phyloP scores from a whole-genome alignment of 1,284 basidiomycete genomes.

The Cutaneotrichosporon dermatis region DNA sequence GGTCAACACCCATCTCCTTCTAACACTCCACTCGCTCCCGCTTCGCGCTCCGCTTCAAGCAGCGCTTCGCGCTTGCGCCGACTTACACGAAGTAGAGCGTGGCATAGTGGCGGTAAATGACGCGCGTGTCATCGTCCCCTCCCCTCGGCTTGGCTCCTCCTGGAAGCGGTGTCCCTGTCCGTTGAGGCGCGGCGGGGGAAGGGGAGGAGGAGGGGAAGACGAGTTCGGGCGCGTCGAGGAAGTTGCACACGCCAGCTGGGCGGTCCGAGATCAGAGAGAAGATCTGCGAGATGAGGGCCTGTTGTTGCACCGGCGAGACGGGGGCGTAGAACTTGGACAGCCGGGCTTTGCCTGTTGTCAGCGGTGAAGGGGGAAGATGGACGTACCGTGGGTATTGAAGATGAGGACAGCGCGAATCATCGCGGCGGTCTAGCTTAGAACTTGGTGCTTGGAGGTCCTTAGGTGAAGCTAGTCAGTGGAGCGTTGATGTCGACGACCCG shows the following conservation, averaged over 20 bases:
- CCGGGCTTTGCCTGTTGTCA: slow-evolving; percentile 86
- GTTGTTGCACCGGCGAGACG: slow-evolving; percentile 66
- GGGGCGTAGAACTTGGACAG: slow-evolving; percentile 95
- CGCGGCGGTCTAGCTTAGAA: background rate
- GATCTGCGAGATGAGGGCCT: slow-evolving; percentile 68
- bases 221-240: slow-evolving; percentile 84
- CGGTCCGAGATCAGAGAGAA: slow-evolving; percentile 75
- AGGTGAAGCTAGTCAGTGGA: no score
- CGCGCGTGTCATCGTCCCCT: slow-evolving; percentile 45
- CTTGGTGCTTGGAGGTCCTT: no score
- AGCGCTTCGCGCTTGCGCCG: no score
- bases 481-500: no score
- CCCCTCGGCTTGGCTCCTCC: no score
- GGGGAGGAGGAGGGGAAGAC: slow-evolving; percentile 32
- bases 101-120: slow-evolving; percentile 67
- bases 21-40: no score
- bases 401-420: slow-evolving; percentile 89
- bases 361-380: slow-evolving; percentile 40
- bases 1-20: no score
- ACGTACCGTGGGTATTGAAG: slow-evolving; percentile 54
- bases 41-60: no score
- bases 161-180: no score
- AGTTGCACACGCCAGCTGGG: slow-evolving; percentile 77
- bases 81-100: slow-evolving; percentile 83
- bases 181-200: no score